Percentiles rank a stretch among this genome's conserved stretches.
These are phyloP conservation scores for Ustilago hordei DNA, from an alignment of 1,284 basidiomycete genomes.

Conservation along the genomic window DNA sequence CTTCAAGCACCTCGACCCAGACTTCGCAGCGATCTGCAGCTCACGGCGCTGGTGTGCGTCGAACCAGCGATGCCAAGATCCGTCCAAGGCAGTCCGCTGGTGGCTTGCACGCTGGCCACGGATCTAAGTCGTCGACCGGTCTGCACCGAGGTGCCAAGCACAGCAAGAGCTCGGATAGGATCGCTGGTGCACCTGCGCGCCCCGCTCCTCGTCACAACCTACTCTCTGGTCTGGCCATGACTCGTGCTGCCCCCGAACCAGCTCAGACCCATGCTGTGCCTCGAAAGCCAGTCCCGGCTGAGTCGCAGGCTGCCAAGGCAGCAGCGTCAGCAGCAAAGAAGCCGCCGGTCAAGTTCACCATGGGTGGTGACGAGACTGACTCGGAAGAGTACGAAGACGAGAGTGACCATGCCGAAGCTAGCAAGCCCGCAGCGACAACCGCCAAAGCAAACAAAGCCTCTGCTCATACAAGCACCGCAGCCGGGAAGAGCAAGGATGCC, in stretches of 20 bases:
- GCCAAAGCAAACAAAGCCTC: not conserved
- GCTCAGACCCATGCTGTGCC: slow-evolving; percentile 29
- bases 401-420: slow-evolving; percentile 20
- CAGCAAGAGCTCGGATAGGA: slow-evolving; percentile 50
- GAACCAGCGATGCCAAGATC: slow-evolving; percentile 34
- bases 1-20: slow-evolving; percentile 45
- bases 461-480: slow-evolving; percentile 7
- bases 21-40: slow-evolving; percentile 34
- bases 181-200: slow-evolving; percentile 30
- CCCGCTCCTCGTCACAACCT: slow-evolving; percentile 42
- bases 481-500: slow-evolving; percentile 15
- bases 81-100: slow-evolving; percentile 11
- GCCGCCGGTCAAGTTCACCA: slow-evolving; percentile 61
- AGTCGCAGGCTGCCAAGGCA: slow-evolving; percentile 14
- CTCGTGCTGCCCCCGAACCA: slow-evolving; percentile 40
- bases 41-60: slow-evolving; percentile 23
- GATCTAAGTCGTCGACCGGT: slow-evolving; percentile 46
- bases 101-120: slow-evolving; percentile 37
- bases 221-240: slow-evolving; percentile 51
- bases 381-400: slow-evolving; percentile 61
- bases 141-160: slow-evolving; percentile 44
- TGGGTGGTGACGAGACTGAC: slow-evolving; percentile 63
- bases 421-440: slow-evolving; percentile 6
- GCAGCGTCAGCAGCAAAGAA: slow-evolving; percentile 31
- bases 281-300: slow-evolving; percentile 39